Evolutionary conservation across 129 eudicot genomes (phyloP), one percentile per base, ranked within the genome.

Genomic region (Ambrosia artemisiifolia): DNA sequence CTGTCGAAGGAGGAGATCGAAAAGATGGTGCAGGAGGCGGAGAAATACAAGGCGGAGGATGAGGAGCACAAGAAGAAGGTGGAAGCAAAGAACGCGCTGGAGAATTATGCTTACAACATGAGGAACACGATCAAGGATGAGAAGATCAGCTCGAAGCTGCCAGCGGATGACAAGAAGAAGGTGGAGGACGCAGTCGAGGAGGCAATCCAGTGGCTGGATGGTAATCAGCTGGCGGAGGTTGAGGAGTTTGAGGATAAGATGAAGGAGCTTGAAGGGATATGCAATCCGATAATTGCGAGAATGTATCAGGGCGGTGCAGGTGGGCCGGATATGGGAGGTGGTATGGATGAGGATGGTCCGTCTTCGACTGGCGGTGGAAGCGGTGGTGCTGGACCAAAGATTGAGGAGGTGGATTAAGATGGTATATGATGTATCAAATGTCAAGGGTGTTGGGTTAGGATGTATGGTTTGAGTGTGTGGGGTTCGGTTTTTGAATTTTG

Each of bases 31-130:
- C 88, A 89, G 56, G 96, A 89, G 53, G 96, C 96, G 1, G 92
- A 89, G 83, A 89, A 84, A 47, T 86, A 86, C 83, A 86, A 89
- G 88, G 83, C 96, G 0, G 96, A 89, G 73, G 96, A 89, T 14
- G 96, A 89, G 16, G 96, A 89, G 70, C 96, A 86, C 81, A 86
- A 89, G 83, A 89, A 89, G 85, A 89, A 89, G 67, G 92, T 84
- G 3, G 96, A 89, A 36, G 88, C 96, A 1, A 89, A 89, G 85
- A 89, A 89, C 32, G 81, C 96, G 1, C 63, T 89, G 79, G 96
- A 89, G 84, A 87, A 90, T 80, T 90, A 90, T 19, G 84, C 96
- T 2, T 87, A 87, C 80, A 90, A 90, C 83, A 86, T 89, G 96
- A 89, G 92, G 84, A 89, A 89, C 86, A 89, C 92, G 0, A 55